Evolutionary conservation across 2,329 filamentous ascomycete genomes (phyloP), one percentile per base, ranked within the genome.

Genomic region (Cryphonectria carpinicola): DNA sequence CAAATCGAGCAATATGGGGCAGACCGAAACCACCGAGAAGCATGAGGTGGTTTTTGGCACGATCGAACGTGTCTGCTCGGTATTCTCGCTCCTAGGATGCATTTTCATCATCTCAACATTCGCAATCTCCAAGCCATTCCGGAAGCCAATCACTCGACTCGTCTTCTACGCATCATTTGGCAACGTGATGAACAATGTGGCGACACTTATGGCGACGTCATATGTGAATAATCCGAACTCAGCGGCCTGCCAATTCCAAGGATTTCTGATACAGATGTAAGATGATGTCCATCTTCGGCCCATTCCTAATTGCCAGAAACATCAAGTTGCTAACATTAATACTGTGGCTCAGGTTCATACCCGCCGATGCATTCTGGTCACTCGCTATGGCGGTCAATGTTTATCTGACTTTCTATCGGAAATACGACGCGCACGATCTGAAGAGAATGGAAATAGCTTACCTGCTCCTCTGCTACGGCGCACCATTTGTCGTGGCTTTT

Each of bases 81-180:
- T 90, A 7, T 80, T 95, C 60, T 95, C 93, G 0, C 79, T 96
- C 0, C 64, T 91, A 1, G 93, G 92, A 70, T 92, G 90, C 61
- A 75, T 90, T 41, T 89, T 95, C 78, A 92, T 94, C 76, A 89
- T 95, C 67, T 75, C 84, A 68, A 94, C 92, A 2, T 96, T 95
- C 77, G 81, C 87, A 39, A 79, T 80, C n/a, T 93, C 90, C 43
- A 85, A 84, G 22, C 85, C 86, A 6, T 96, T 96, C 78, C 91
- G 92, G 76, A 95, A 94, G 77, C 92, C 93, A n/a, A 94, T 96
- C 82, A 96, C 96, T 77, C 86, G 93, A n/a, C 85, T 97, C 0
- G 90, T 95, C 10, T 95, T 97, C 79, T 96, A 92, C 78, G 93
- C 93, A 8, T 92, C 92, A 0, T 92, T 93, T 37, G 93, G 93